Percentiles rank a stretch among this genome's conserved stretches.
phyloP scores from a whole-genome alignment of 1,284 basidiomycete genomes.

The Moesziomyces globuligerus region DNA sequence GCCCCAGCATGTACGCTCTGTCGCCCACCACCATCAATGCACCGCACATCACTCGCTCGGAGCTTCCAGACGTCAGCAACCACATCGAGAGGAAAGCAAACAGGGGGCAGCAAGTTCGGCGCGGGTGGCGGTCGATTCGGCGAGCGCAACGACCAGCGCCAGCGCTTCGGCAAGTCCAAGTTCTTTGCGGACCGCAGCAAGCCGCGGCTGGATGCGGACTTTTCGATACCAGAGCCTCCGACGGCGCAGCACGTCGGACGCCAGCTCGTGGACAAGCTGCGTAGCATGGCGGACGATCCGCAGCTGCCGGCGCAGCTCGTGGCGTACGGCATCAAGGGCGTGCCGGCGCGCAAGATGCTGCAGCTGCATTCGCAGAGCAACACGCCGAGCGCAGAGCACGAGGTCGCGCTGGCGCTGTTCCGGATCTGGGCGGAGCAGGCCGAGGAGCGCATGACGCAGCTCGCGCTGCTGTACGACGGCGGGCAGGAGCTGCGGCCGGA shows the following conservation, averaged over 20 bases:
- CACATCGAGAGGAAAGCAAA: not conserved
- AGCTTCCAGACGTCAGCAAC: not conserved
- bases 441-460: constrained; percentile 9
- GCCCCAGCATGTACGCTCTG: not conserved
- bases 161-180: constrained; percentile 5
- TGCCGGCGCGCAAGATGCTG: constrained; percentile 11
- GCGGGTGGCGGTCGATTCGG: not conserved
- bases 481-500: constrained; percentile 2
- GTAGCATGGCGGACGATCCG: constrained; percentile 9
- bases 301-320: constrained; percentile 24
- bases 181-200: not conserved
- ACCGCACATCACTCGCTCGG: not conserved
- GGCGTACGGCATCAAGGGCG: constrained; percentile 37
- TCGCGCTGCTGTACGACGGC: constrained; percentile 14
- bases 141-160: constrained; percentile 1
- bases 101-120: not conserved
- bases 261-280: constrained; percentile 18
- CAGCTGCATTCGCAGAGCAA: not conserved
- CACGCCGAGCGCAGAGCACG: not conserved
- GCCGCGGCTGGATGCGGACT: constrained; percentile 13
- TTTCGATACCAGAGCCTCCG: constrained; percentile 18
- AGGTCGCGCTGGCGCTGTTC: constrained; percentile 18
- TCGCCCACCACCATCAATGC: too few relatives aligned
- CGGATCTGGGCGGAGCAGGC: constrained; percentile 18
- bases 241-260: constrained; percentile 29